Percentiles rank a stretch among this genome's conserved stretches.
Conservation (phyloP, 176 grass and related monocot species). For the Puya raimondii region DNA sequence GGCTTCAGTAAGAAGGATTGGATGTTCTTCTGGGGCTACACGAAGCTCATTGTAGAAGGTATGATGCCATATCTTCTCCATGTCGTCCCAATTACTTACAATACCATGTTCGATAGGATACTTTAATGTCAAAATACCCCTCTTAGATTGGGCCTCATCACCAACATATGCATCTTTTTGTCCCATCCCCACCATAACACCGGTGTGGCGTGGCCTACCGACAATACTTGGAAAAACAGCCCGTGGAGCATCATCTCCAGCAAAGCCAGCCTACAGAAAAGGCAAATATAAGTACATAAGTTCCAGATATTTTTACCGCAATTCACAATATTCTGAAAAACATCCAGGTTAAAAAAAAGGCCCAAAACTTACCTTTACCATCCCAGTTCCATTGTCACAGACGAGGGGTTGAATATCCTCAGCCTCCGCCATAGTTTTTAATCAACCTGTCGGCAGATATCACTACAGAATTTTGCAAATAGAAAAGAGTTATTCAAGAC, state of each 20-base stretch:
- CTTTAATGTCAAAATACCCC: slow-evolving; percentile 80
- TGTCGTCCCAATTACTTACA: slow-evolving; percentile 90
- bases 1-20: slow-evolving; percentile 71
- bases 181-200: slow-evolving; percentile 92
- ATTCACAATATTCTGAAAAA: background rate
- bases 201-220: slow-evolving; percentile 74
- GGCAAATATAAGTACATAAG: background rate
- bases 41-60: slow-evolving; percentile 90
- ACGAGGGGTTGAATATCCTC: slow-evolving; percentile 93
- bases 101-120: slow-evolving; percentile 82
- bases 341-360: background rate
- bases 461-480: background rate
- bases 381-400: slow-evolving; percentile 86
- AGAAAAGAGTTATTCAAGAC: slow-evolving; percentile 1
- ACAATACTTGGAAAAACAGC: slow-evolving; percentile 91
- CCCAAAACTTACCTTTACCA: slow-evolving; percentile 61
- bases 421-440: slow-evolving; percentile 44
- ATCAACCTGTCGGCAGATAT: slow-evolving; percentile 14
- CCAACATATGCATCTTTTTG: slow-evolving; percentile 89
- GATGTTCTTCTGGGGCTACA: slow-evolving; percentile 85
- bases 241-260: slow-evolving; percentile 77
- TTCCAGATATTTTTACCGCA: background rate
- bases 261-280: slow-evolving; percentile 60
- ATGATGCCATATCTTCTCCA: slow-evolving; percentile 94
- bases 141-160: slow-evolving; percentile 82